Conservation (phyloP, 768 basidiomycete genomes). For the Tylopilus felleus region DNA sequence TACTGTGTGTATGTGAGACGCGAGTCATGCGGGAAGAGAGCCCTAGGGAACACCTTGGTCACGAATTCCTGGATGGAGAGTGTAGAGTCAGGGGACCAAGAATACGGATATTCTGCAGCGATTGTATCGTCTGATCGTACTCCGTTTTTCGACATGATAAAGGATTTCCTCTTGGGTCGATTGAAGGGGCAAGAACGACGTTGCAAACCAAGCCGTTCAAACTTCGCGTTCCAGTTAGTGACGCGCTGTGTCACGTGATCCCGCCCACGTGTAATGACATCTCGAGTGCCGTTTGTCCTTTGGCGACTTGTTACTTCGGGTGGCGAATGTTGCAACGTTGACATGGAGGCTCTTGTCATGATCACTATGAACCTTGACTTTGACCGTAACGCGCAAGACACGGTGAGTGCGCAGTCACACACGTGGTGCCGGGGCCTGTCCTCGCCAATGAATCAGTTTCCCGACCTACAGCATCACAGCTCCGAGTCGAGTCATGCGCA, state of each 20-base stretch:
- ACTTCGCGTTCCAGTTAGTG: too few relatives aligned
- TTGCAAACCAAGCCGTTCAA: too few relatives aligned
- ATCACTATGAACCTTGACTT: too few relatives aligned
- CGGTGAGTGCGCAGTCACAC: neutral
- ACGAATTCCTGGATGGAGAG: conserved; percentile 51
- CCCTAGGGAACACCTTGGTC: conserved; percentile 40
- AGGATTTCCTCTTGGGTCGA: neutral
- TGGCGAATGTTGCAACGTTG: neutral
- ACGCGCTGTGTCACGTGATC: neutral
- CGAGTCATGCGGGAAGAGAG: neutral
- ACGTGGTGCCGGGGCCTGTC: neutral
- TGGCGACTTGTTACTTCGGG: too few relatives aligned
- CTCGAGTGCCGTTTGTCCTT: too few relatives aligned
- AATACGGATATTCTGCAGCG: conserved; percentile 45
- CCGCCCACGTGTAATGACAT: neutral
- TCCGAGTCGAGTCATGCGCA: neutral
- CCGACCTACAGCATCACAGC: neutral
- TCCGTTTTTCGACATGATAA: conserved; percentile 10
- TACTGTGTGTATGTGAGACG: conserved; percentile 41
- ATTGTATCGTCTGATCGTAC: conserved; percentile 38
- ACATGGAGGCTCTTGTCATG: neutral
- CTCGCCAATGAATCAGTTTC: neutral
- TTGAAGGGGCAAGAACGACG: neutral
- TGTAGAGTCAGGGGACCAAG: conserved; percentile 45
- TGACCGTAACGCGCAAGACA: neutral